Percentiles rank a stretch among this genome's conserved stretches.
Evolutionary conservation across 768 basidiomycete species (phyloP).

Genomic region (Cubamyces sp.): DNA sequence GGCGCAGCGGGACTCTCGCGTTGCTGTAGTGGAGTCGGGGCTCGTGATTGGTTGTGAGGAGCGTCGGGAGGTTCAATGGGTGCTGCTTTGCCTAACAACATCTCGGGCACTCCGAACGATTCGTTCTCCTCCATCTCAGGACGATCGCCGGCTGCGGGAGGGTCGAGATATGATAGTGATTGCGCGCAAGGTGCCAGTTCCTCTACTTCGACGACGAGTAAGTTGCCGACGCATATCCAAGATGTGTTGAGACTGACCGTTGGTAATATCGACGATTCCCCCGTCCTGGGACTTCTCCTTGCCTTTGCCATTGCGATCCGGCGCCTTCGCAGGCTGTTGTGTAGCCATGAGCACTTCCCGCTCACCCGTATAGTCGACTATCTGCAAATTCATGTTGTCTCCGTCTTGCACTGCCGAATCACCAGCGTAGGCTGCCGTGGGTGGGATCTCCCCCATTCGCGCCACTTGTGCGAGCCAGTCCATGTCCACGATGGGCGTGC

Average conservation of each 20-base stretch:
- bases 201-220: not conserved
- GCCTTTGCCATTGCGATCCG: slow-evolving; percentile 37
- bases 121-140: slow-evolving; percentile 10
- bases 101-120: slow-evolving; percentile 12
- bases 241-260: slow-evolving; percentile 36
- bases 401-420: not conserved
- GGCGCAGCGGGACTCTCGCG: not conserved
- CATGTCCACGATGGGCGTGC: slow-evolving; percentile 69
- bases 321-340: slow-evolving; percentile 13
- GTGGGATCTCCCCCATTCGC: slow-evolving; percentile 51
- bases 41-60: not conserved
- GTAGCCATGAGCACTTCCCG: slow-evolving; percentile 12
- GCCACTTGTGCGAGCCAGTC: slow-evolving; percentile 72
- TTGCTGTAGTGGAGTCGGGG: not conserved
- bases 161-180: slow-evolving; percentile 20
- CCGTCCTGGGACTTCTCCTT: slow-evolving; percentile 38
- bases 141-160: not conserved
- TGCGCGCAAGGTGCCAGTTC: slow-evolving; percentile 2
- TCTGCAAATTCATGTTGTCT: slow-evolving; percentile 8
- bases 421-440: slow-evolving; percentile 21
- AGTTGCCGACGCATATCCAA: not conserved
- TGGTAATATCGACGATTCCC: slow-evolving; percentile 48
- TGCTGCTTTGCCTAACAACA: slow-evolving; percentile 4
- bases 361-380: not conserved
- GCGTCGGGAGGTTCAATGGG: not conserved